Conservation (phyloP, 768 basidiomycete genomes). For the Imleria badia region DNA sequence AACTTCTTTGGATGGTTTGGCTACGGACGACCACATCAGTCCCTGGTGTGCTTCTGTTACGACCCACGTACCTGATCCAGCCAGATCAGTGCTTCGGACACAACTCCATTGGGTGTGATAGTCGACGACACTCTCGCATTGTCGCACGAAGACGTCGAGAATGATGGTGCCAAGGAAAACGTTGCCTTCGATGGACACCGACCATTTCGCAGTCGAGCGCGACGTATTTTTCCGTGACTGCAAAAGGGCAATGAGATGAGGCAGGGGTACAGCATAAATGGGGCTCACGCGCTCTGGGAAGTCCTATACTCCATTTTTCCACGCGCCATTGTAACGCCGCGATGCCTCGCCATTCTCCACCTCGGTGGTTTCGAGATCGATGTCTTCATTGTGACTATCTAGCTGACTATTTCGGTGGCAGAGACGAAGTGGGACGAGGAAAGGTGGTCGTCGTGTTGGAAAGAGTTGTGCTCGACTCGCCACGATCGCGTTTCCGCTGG, state of each 20-base stretch:
- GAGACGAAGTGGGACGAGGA: neutral
- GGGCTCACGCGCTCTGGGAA: constrained; percentile 47
- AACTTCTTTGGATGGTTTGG: constrained; percentile 74
- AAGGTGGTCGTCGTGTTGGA: neutral
- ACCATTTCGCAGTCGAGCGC: constrained; percentile 77
- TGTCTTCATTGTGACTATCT: neutral
- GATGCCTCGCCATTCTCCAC: constrained; percentile 46
- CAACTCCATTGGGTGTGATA: constrained; percentile 79
- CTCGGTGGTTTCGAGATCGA: constrained; percentile 26
- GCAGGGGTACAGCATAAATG: neutral
- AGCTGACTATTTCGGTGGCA: neutral
- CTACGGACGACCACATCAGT: constrained; percentile 36
- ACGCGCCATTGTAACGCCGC: constrained; percentile 49
- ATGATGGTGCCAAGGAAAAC: constrained; percentile 61
- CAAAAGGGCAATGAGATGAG: constrained; percentile 4
- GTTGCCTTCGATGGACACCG: constrained; percentile 10
- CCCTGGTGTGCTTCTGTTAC: too few relatives aligned
- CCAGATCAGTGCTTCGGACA: constrained; percentile 70
- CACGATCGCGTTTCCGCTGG: too few relatives aligned
- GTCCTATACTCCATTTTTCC: constrained; percentile 44
- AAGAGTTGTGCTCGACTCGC: too few relatives aligned
- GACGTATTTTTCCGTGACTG: constrained; percentile 73
- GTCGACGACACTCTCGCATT: constrained; percentile 86
- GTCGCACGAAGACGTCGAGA: constrained; percentile 50
- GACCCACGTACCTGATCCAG: constrained; percentile 46